These are phyloP conservation scores for Aspergillus brasiliensis DNA, from an alignment of 2,329 filamentous ascomycete genomes.

Conservation along the genomic window DNA sequence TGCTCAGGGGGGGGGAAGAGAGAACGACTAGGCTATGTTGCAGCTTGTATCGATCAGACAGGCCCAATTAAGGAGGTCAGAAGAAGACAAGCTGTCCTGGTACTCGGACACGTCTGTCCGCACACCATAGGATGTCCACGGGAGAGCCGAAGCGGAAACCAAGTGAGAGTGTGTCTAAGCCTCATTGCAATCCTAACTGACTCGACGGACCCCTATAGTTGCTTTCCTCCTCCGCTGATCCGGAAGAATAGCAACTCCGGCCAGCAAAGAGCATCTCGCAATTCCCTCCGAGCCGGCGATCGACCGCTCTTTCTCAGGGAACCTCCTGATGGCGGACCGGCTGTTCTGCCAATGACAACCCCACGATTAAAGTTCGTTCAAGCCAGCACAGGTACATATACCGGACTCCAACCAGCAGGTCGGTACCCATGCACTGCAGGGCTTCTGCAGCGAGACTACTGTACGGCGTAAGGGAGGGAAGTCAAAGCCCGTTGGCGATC, in stretches of 20 bases:
- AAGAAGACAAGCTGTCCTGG: not conserved
- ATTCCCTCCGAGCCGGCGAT: constrained; percentile 1
- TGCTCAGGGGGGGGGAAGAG: not conserved
- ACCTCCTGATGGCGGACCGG: not conserved
- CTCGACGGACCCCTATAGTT: not conserved
- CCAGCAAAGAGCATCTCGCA: not conserved
- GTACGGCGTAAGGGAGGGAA: not conserved
- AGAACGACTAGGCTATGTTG: not conserved
- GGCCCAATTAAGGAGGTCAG: not conserved
- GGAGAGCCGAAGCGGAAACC: not conserved
- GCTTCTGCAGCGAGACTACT: not conserved
- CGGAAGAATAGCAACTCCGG: constrained; percentile 1
- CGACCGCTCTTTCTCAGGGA: not conserved
- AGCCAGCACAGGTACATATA: constrained; percentile 7
- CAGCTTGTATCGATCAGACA: not conserved
- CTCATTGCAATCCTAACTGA: not conserved
- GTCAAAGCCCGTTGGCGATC: not conserved
- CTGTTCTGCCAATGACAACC: not conserved
- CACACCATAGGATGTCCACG: not conserved
- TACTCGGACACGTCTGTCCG: not conserved
- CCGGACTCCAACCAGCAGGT: not conserved
- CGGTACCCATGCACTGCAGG: constrained; percentile 1
- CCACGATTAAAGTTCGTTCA: constrained; percentile 3
- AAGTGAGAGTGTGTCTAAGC: not conserved
- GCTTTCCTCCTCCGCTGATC: not conserved